Evolutionary conservation across 805 yeast genomes (phyloP), one percentile per base, ranked within the genome.

Genomic region (Starmerella powellii): DNA sequence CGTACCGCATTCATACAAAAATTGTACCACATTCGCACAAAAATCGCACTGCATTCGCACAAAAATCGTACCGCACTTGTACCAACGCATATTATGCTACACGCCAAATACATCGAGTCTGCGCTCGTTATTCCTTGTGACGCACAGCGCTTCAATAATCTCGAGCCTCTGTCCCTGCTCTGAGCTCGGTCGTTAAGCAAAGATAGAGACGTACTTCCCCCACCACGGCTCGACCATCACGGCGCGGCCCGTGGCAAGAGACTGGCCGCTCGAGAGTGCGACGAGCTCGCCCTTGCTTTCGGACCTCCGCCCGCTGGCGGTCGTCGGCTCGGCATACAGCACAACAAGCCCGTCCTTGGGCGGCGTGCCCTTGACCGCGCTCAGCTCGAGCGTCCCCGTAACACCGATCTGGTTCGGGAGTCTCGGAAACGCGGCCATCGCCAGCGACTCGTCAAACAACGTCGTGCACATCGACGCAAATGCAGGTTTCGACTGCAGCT

Each of bases 401-500:
- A 86, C 94, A 10, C 95, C 96, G 44, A 78, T 67, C 43, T 74
- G 72, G 41, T 76, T 72, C 0, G 95, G 95, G 18, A 86, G 63
- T 26, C 66, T 58, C 2, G 81, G 74, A 57, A 86, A 85, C 20
- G 95, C 95, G 51, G 88, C 78, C 8, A 56, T 45, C 5, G 61
- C 59, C 20, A 88, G 63, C 0, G 80, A 79, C 57, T 87, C 96
- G 61, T 88, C 97, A 40, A 88, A 50, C 12, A 88, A 59, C 2
- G 94, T 77, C 2, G 93, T 71, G 4, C 83, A 61, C 67, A 3
- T 96, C 95, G 53, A 81, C 80, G 57, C 85, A 94, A 19, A 81
- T 68, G 41, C 69, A 68, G 1, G 78, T 75, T 42, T 75, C 79
- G 40, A 31, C 23, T 5, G 48, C 37, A 37, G 41, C 23, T 40